phyloP scores from a whole-genome alignment of 805 yeast species.

The Saccharomyces mikatae region DNA sequence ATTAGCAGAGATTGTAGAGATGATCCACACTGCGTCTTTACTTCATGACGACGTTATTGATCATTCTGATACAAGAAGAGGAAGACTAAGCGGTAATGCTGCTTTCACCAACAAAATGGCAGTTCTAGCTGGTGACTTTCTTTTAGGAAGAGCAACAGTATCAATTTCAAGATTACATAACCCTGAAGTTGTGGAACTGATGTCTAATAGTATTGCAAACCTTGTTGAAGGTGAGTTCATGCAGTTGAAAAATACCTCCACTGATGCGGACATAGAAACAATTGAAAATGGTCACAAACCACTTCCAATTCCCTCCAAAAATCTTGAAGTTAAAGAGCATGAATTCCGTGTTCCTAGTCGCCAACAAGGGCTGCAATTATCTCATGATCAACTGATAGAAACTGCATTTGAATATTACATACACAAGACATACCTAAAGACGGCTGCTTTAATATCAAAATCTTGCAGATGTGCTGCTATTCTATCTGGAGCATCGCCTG shows the following conservation, averaged over 20 bases:
- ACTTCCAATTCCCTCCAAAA: constrained; percentile 54
- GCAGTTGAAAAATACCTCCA: constrained; percentile 92
- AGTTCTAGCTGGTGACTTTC: constrained; percentile 90
- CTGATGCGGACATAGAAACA: constrained; percentile 38
- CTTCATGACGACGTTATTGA: constrained; percentile 97
- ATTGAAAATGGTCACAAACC: constrained; percentile 23
- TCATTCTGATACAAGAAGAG: constrained; percentile 77
- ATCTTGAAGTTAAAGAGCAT: constrained; percentile 38
- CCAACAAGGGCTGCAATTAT: constrained; percentile 20
- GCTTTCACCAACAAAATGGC: constrained; percentile 98
- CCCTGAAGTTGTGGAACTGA: constrained; percentile 93
- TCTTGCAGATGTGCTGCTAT: constrained; percentile 91
- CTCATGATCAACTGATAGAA: constrained; percentile 58
- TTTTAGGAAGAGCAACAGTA: constrained; percentile 92
- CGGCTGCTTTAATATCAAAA: constrained; percentile 91
- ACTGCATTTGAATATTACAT: constrained; percentile 93
- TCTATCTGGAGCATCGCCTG: constrained; percentile 71
- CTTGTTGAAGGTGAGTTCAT: constrained; percentile 97
- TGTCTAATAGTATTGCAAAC: constrained; percentile 94
- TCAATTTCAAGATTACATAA: constrained; percentile 87
- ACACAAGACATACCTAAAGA: constrained; percentile 91
- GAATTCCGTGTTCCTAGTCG: constrained; percentile 26
- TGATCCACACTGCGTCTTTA: constrained; percentile 95
- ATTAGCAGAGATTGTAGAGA: constrained; percentile 93
- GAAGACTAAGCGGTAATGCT: constrained; percentile 82